These are phyloP conservation scores for Crucihimalaya himalaica DNA, from an alignment of 345 rosid genomes.

Conservation along the genomic window DNA sequence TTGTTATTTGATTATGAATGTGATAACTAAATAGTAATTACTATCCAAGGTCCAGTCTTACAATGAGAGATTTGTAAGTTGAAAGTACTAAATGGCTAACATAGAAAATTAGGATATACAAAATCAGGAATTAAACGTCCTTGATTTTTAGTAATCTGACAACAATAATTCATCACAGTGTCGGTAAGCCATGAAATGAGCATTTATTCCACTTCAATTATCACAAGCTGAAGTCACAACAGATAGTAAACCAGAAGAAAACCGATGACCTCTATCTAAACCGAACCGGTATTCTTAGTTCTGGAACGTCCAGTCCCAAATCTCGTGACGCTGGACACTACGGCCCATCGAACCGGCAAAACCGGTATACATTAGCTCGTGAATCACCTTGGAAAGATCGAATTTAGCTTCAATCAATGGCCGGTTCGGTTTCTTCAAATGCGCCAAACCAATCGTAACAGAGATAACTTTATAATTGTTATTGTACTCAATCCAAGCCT, in stretches of 20 bases:
- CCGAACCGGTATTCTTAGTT: slow-evolving; percentile 19
- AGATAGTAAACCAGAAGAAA: neutral
- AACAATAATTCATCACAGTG: neutral
- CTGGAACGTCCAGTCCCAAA: slow-evolving; percentile 40
- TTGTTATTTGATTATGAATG: too few species aligned
- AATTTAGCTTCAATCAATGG: slow-evolving; percentile 35
- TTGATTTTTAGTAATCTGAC: neutral
- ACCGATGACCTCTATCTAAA: neutral
- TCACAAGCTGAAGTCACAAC: neutral
- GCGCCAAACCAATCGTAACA: slow-evolving; percentile 31
- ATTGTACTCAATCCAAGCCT: slow-evolving; percentile 45
- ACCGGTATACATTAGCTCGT: slow-evolving; percentile 38
- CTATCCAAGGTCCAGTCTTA: too few species aligned
- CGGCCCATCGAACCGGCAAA: slow-evolving; percentile 43
- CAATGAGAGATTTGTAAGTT: neutral
- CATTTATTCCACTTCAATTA: slow-evolving; percentile 1
- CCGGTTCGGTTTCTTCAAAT: slow-evolving; percentile 39
- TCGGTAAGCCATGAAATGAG: neutral
- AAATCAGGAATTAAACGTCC: slow-evolving; percentile 4
- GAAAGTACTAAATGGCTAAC: neutral
- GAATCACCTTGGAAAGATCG: slow-evolving; percentile 39
- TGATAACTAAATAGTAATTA: too few species aligned
- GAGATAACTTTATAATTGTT: slow-evolving; percentile 21
- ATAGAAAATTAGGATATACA: neutral
- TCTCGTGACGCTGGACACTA: slow-evolving; percentile 41